Conservation (phyloP, 2,329 filamentous ascomycete species). For the Septoria linicola region DNA sequence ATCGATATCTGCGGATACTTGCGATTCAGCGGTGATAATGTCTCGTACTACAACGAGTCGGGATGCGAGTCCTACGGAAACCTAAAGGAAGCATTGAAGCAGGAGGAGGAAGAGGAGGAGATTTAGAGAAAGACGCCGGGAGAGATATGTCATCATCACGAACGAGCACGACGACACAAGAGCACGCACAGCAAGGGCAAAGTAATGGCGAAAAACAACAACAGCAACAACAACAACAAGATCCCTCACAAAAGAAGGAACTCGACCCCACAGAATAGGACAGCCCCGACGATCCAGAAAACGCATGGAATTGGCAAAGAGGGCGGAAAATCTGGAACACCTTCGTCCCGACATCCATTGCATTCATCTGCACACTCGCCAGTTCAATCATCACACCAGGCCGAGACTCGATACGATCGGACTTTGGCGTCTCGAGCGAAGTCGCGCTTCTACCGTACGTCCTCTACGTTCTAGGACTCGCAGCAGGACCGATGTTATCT, state of each 20-base stretch:
- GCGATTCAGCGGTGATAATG: no score
- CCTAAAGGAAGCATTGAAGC: no score
- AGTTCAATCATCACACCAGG: constrained; percentile 24
- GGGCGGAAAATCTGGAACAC: constrained; percentile 45
- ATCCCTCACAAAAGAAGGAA: no score
- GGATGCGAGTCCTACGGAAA: no score
- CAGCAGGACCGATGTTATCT: constrained; percentile 53
- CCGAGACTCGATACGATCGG: constrained; percentile 45
- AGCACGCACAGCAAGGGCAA: no score
- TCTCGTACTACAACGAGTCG: no score
- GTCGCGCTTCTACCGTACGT: constrained; percentile 59
- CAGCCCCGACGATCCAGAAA: constrained; percentile 42
- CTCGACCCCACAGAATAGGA: no score
- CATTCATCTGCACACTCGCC: constrained; percentile 42
- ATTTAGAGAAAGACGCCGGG: not conserved
- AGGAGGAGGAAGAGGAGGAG: no score
- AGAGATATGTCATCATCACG: not conserved
- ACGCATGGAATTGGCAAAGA: constrained; percentile 54
- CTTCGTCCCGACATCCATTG: constrained; percentile 36
- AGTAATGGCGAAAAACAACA: no score
- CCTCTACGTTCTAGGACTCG: constrained; percentile 60
- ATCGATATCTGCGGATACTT: no score
- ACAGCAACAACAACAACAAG: not conserved
- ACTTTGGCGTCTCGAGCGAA: constrained; percentile 57
- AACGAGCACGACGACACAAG: not conserved